Conservation (phyloP, 176 grass and related monocot species). For the Pharus latifolius region DNA sequence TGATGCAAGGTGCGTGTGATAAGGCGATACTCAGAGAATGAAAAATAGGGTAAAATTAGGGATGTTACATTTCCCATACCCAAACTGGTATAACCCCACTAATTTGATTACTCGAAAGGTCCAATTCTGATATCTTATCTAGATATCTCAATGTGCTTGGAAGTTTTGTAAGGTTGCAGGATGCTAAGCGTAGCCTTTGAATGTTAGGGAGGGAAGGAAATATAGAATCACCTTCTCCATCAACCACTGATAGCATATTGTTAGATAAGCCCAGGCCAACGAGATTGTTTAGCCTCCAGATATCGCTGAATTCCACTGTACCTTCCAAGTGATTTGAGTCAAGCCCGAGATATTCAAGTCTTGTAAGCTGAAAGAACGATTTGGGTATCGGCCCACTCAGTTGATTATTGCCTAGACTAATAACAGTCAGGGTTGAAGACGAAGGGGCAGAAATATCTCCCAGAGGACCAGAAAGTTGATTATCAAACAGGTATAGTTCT, state of each 20-base stretch:
- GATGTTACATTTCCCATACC: no score
- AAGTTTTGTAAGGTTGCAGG: slow-evolving; percentile 7
- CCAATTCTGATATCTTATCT: not conserved
- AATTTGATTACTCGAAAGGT: not conserved
- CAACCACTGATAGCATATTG: slow-evolving; percentile 13
- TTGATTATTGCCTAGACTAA: not conserved
- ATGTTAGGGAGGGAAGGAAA: not conserved
- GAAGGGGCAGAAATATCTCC: not conserved
- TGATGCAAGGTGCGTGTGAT: no score
- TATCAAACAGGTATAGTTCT: fast-evolving
- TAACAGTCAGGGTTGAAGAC: not conserved
- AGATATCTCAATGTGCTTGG: not conserved
- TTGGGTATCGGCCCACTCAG: slow-evolving; percentile 5
- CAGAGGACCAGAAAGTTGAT: not conserved
- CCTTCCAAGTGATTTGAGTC: slow-evolving; percentile 3
- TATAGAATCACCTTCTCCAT: not conserved
- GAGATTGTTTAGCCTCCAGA: not conserved
- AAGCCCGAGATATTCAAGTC: not conserved
- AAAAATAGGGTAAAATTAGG: no score
- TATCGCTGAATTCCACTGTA: not conserved
- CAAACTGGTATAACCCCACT: slow-evolving; percentile 4
- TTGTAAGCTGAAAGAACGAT: slow-evolving; percentile 10
- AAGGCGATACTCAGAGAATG: no score
- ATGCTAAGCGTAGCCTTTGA: not conserved
- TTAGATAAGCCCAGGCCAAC: not conserved